Conservation (phyloP, 1,284 basidiomycete genomes). For the Cryptococcus sp. region DNA sequence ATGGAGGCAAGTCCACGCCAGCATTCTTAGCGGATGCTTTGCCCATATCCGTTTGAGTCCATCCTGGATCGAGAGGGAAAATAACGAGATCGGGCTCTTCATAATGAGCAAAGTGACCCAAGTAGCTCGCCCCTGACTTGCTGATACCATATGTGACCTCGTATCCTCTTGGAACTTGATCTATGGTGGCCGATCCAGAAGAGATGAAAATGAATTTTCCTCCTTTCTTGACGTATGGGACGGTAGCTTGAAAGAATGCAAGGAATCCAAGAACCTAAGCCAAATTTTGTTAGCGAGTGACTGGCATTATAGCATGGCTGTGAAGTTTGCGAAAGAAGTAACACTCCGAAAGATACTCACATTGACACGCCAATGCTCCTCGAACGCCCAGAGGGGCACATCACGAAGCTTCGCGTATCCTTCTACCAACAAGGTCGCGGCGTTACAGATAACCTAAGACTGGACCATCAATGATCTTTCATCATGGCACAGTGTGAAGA, state of each 20-base stretch:
- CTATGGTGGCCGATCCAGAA: constrained; percentile 23
- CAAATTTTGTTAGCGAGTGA: not conserved
- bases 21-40: constrained; percentile 13
- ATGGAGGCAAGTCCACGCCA: constrained; percentile 20
- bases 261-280: constrained; percentile 24
- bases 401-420: constrained; percentile 12
- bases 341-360: constrained; percentile 13
- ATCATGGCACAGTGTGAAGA: not conserved
- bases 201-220: constrained; percentile 33
- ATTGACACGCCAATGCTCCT: constrained; percentile 31
- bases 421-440: constrained; percentile 20
- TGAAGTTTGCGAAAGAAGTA: too few species aligned
- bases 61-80: constrained; percentile 26
- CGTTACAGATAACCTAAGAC: constrained; percentile 23
- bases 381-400: constrained; percentile 19
- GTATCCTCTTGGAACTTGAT: constrained; percentile 20
- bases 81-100: constrained; percentile 27
- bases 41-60: constrained; percentile 31
- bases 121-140: constrained; percentile 17
- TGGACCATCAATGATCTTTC: not conserved
- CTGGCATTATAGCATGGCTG: too few species aligned
- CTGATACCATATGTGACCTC: constrained; percentile 29
- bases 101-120: constrained; percentile 20
- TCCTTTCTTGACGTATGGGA: constrained; percentile 20
- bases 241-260: constrained; percentile 26